Conservation (phyloP, 495 filamentous ascomycete species). For the Penicillium canescens region DNA sequence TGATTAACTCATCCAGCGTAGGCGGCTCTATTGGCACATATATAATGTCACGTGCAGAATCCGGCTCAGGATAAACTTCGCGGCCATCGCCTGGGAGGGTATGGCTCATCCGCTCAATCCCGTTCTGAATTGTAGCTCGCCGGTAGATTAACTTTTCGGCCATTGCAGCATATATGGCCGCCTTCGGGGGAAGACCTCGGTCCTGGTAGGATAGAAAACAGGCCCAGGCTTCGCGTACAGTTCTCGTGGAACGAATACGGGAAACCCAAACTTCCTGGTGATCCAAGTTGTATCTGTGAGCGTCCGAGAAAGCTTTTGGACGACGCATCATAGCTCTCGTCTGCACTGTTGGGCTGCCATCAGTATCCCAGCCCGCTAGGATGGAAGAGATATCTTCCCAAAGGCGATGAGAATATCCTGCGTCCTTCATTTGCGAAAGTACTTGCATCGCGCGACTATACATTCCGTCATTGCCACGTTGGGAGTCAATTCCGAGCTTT, state of each 20-base stretch:
- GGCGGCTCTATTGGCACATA: constrained; percentile 60
- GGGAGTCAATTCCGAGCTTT: constrained; percentile 56
- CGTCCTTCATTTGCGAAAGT: constrained; percentile 60
- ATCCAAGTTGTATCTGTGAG: constrained; percentile 10
- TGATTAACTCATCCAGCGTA: constrained; percentile 50
- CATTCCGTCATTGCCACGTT: constrained; percentile 55
- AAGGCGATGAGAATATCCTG: constrained; percentile 53
- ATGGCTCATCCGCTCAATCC: constrained; percentile 21
- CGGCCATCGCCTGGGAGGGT: constrained; percentile 60
- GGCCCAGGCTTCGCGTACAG: constrained; percentile 70
- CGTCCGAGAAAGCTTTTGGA: constrained; percentile 19
- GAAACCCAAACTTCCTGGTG: constrained; percentile 54
- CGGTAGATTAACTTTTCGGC: constrained; percentile 57
- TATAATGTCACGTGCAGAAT: constrained; percentile 56
- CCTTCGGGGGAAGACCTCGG: constrained; percentile 27
- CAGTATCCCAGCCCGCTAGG: constrained; percentile 67
- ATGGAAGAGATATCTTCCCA: constrained; percentile 62
- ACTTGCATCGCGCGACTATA: constrained; percentile 59
- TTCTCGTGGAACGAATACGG: constrained; percentile 65
- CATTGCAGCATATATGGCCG: constrained; percentile 58
- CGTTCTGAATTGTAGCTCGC: constrained; percentile 25
- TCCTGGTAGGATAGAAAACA: constrained; percentile 61
- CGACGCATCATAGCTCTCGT: constrained; percentile 45
- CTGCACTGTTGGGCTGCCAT: constrained; percentile 69
- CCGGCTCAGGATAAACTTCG: constrained; percentile 57